Evolutionary conservation across 805 yeast genomes (phyloP).

Genomic region (Barnettozyma pratensis): DNA sequence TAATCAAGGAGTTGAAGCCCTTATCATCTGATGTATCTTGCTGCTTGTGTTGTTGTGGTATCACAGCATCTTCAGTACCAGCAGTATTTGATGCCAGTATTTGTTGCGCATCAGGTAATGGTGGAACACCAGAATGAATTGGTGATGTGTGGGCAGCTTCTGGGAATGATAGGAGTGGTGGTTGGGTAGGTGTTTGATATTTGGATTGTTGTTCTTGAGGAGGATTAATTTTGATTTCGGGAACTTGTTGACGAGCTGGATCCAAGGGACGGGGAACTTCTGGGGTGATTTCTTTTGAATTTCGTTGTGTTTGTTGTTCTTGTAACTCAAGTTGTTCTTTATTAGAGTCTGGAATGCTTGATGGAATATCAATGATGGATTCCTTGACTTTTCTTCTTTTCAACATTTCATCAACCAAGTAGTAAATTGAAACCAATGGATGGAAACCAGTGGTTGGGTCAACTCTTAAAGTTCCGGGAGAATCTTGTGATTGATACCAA

Average conservation of each 20-base stretch:
- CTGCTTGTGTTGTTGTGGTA: slow-evolving; percentile 31
- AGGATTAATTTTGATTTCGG: neutral
- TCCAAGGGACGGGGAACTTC: slow-evolving; percentile 3
- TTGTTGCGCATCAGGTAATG: slow-evolving; percentile 35
- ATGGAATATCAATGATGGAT: slow-evolving; percentile 27
- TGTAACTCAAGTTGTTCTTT: slow-evolving; percentile 10
- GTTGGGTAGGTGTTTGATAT: slow-evolving; percentile 31
- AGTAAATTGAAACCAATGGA: slow-evolving; percentile 84
- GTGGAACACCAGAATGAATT: slow-evolving; percentile 39
- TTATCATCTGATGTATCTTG: slow-evolving; percentile 29
- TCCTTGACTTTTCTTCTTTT: slow-evolving; percentile 63
- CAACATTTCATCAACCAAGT: slow-evolving; percentile 78
- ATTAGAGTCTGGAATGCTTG: slow-evolving; percentile 19
- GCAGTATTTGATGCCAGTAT: slow-evolving; percentile 37
- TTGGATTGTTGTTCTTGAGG: neutral
- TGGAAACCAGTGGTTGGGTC: slow-evolving; percentile 81
- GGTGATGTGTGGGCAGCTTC: slow-evolving; percentile 49
- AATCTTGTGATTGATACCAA: slow-evolving; percentile 40
- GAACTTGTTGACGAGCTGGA: neutral
- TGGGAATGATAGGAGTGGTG: slow-evolving; percentile 39
- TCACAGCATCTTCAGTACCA: slow-evolving; percentile 29
- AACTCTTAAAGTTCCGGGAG: slow-evolving; percentile 8
- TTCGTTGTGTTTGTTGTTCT: slow-evolving; percentile 9
- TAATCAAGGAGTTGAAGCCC: slow-evolving; percentile 25
- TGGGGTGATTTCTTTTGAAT: neutral